Evolutionary conservation across 1,139 yeast species (phyloP).

Genomic region (Saccharomyces pastorianus): DNA sequence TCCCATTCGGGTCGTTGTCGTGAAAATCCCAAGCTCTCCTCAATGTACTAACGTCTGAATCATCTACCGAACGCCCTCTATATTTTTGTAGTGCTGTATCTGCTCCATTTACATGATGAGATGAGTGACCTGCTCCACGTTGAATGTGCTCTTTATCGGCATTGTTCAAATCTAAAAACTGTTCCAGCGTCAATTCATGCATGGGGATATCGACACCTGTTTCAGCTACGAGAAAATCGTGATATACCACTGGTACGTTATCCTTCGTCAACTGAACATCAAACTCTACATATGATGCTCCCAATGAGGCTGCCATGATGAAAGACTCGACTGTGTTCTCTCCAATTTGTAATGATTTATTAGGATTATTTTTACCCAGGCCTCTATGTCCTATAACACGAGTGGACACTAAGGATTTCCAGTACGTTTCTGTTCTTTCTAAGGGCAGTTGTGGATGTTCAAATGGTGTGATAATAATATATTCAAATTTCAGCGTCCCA

Average conservation of each 20-base stretch:
- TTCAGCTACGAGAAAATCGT: constrained; percentile 91
- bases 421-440: constrained; percentile 62
- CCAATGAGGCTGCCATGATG: constrained; percentile 92
- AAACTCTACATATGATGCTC: constrained; percentile 88
- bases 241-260: constrained; percentile 84
- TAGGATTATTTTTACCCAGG: constrained; percentile 74
- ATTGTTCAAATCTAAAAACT: constrained; percentile 61
- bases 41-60: constrained; percentile 1
- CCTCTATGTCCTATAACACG: constrained; percentile 97
- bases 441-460: constrained; percentile 61
- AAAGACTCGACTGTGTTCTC: constrained; percentile 94
- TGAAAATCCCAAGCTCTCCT: constrained; percentile 5
- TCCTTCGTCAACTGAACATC: constrained; percentile 97
- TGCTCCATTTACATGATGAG: neutral
- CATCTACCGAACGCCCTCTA: constrained; percentile 2
- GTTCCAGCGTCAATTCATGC: constrained; percentile 87
- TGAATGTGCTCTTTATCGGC: constrained; percentile 16
- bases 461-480: constrained; percentile 65
- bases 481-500: constrained; percentile 73
- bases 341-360: constrained; percentile 81
- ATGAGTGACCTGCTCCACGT: neutral
- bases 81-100: neutral
- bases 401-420: constrained; percentile 85
- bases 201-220: constrained; percentile 95
- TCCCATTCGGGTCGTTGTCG: constrained; percentile 5